Evolutionary conservation across 148 eudicot genomes (phyloP).

Genomic region (Diospyros lotus): DNA sequence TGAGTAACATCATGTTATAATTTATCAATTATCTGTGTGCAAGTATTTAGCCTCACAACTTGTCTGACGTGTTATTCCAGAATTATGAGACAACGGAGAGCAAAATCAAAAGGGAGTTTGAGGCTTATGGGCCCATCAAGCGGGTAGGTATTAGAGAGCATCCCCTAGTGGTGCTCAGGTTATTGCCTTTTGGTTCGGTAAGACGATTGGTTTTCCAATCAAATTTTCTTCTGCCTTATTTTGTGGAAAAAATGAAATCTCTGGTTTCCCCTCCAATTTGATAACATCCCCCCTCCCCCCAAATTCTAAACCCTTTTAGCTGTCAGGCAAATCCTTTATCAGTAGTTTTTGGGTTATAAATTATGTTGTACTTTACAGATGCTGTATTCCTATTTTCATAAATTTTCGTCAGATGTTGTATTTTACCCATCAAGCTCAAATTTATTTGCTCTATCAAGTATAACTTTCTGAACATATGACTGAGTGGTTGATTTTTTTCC

Average conservation of each 20-base stretch:
- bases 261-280: no score
- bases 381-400: no score
- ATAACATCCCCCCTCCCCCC: no score
- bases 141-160: conserved; percentile 81
- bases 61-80: conserved; percentile 33
- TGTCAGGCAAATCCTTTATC: background rate
- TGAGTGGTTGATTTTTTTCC: no score
- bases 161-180: conserved; percentile 52
- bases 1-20: conserved; percentile 27
- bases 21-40: background rate
- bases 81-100: conserved; percentile 92
- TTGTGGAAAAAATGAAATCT: background rate
- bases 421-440: background rate
- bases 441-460: background rate
- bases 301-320: background rate
- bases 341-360: conserved; percentile 1
- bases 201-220: conserved; percentile 28
- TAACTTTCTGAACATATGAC: background rate
- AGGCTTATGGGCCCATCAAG: conserved; percentile 98
- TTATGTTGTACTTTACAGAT: background rate
- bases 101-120: conserved; percentile 99
- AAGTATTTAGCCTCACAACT: background rate
- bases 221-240: background rate
- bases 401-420: background rate
- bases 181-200: conserved; percentile 66